Base-by-base conservation (phyloP, 2,329 filamentous ascomycete species). In the Hyphodiscus sp. region DNA sequence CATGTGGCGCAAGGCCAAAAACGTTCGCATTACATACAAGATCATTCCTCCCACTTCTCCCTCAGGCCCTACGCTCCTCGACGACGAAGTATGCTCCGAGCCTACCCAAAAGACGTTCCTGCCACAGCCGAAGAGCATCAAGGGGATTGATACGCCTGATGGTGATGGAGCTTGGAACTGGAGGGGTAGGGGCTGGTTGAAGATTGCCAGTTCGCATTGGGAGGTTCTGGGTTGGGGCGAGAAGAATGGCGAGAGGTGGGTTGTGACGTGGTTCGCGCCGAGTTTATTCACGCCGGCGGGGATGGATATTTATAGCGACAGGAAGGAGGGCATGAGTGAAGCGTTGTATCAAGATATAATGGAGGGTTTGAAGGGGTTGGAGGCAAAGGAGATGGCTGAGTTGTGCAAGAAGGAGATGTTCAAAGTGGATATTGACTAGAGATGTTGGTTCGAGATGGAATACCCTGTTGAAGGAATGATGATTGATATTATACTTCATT, bases 261-360 rank as follows among this genome's bases (percentile, higher is more conserved):
- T 81, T 1, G 87, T 95, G 15, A 95, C 88, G 4, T 92, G 86
- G 77, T 95, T 95, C 69, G 84, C 85, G 58, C 85, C 87, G 65
- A 95, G 88, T 20, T 61, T 91, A 45, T 95, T 95, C 62, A 94
- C 89, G 7, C 86, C 86, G 58, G 87, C 89, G 53, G 90, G 90
- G 0, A 65, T 95, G 29, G 90, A 95, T 70, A 70, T 95, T 10
- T 94, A 92, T 69, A 83, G 81, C 45, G 77, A 86, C 61, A 74
- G 77, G 16, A 76, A 71, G 49, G 78, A 77, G 57, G 86, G 87
- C 0, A 59, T 89, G 58, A 78, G 75, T 51, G 71, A 78, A 53
- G 77, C 73, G 65, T 80, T 82, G 50, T 75, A 83, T 41, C 71
- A 69, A 48, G 74, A 67, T 23, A 80, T 92, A 56, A 75, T 79